Evolutionary conservation across 208 protist genomes (phyloP), one percentile per base, ranked within the genome.

Genomic region (Borovskyia barvae): DNA sequence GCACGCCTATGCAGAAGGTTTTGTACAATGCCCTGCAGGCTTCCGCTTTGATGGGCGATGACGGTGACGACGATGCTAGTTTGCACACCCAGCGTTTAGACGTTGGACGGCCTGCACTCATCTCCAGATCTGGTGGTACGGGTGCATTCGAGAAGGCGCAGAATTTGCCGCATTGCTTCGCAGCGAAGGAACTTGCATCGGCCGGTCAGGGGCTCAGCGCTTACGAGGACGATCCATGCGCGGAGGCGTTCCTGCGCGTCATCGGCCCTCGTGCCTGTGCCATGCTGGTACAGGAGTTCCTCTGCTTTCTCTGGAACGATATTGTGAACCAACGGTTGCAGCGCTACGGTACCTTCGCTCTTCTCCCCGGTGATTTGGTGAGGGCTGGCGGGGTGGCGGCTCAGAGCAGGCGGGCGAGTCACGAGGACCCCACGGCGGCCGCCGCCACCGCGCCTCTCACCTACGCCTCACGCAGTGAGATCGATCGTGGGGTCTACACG

Each of bases 271-370:
- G 74, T 24, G 78, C 75, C 9, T 92, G 82, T 67, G 70, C 53
- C 24, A 82, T 90, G 68, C 61, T 93, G 20, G 70, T 95, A 5
- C 83, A 93, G 47, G 85, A 95, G 52, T 95, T 95, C 47, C 55
- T 92, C 11, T 55, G 76, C 49, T 95, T 93, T 73, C 65, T 95
- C 25, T 95, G 89, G 86, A 95, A 95, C 54, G 83, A 91, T 47
- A 73, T 95, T 57, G 81, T 87, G 6, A 92, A 91, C 51, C 89
- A 95, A 63, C 80, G 89, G 3, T 50, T 95, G 15, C 83, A 90
- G 48, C 83, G 85, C 9, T 91, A 93, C 62, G 89, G 89, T 39
- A 91, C 82, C 11, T 92, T 90, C 74, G 67, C 78, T 7, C 68
- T 95, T 37, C 67, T 95, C 35, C 84, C 85, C 1, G 89, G 89